Evolutionary conservation across 208 protist species (phyloP), one percentile per base, ranked within the genome.

Genomic region (Trypanosoma lewisi): DNA sequence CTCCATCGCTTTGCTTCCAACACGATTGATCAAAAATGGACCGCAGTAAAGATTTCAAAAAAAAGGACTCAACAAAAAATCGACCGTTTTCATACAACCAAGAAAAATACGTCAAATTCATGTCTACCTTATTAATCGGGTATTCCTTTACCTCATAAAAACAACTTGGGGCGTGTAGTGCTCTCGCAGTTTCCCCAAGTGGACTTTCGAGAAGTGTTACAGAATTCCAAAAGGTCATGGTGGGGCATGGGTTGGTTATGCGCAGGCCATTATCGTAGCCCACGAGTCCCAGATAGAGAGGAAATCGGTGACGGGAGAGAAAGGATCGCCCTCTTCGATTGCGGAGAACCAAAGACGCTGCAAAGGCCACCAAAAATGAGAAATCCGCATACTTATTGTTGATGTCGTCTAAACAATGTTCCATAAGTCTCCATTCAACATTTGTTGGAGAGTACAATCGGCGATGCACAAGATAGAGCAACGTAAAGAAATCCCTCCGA

Each of bases 341-440:
- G 11, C 82, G 75, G 25, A 90, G 41, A 17, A 72, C 65, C 45
- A 78, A 73, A 33, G 54, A 55, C 0, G 71, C 69, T 16, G 78
- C 62, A 56, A 90, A 85, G n/a, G 69, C 70, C n/a, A 83, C 57
- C 11, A 94, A 67, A 71, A 82, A 86, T 1, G 61, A 69, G 27
- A 83, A 83, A 63, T 94, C 87, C 1, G 87, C 84, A 67, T 85
- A 88, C 33, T 84, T 80, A 53, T 80, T 80, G 48, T 87, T 91
- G 47, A 94, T 80, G 31, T 89, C 77, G 58, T 91, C 87, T n/a
- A 94, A 60, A 63, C 84, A 94, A 56, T 91, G 63, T 41, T 75
- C 73, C 17, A 81, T 83, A 39, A 91, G 65, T 25, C 68, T 66
- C 80, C 78, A 87, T 52, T 93, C 87, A 12, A 84, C 64, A 28